These are phyloP conservation scores for Globisporangium echinulatum DNA, from an alignment of 352 stramenopile species.

Conservation along the genomic window DNA sequence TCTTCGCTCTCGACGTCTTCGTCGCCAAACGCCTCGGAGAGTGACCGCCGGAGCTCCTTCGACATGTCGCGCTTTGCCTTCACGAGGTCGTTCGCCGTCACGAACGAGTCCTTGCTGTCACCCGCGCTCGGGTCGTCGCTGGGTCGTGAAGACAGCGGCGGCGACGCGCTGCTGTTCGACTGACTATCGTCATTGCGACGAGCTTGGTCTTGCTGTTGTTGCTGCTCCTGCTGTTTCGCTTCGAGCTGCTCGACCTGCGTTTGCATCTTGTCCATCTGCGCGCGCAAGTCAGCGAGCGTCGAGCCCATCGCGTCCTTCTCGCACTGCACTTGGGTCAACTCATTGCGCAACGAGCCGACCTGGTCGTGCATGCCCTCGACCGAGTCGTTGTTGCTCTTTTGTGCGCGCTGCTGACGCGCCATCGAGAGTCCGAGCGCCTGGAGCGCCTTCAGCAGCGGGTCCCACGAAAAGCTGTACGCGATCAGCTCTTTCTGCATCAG, in stretches of 20 bases:
- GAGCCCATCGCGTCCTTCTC: constrained; percentile 50
- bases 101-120: constrained; percentile 20
- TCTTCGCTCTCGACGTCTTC: constrained; percentile 23
- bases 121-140: not conserved
- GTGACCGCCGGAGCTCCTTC: constrained; percentile 33
- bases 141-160: not conserved
- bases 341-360: constrained; percentile 30
- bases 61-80: constrained; percentile 38
- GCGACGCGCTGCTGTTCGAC: not conserved
- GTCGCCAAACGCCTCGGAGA: constrained; percentile 36
- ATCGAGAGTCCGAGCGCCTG: constrained; percentile 49
- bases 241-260: constrained; percentile 28
- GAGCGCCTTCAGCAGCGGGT: constrained; percentile 61
- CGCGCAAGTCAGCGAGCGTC: constrained; percentile 39
- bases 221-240: constrained; percentile 18
- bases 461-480: constrained; percentile 65
- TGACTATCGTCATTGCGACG: constrained; percentile 1
- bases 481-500: constrained; percentile 66
- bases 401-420: constrained; percentile 39
- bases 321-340: constrained; percentile 33
- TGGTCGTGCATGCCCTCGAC: constrained; percentile 55
- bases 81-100: constrained; percentile 38
- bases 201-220: constrained; percentile 7
- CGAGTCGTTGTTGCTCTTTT: constrained; percentile 35
- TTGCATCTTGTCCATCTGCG: constrained; percentile 40